Percentiles rank a stretch among this genome's conserved stretches.
phyloP scores from a whole-genome alignment of 169 alveolate genomes.

The Fabrea salina region DNA sequence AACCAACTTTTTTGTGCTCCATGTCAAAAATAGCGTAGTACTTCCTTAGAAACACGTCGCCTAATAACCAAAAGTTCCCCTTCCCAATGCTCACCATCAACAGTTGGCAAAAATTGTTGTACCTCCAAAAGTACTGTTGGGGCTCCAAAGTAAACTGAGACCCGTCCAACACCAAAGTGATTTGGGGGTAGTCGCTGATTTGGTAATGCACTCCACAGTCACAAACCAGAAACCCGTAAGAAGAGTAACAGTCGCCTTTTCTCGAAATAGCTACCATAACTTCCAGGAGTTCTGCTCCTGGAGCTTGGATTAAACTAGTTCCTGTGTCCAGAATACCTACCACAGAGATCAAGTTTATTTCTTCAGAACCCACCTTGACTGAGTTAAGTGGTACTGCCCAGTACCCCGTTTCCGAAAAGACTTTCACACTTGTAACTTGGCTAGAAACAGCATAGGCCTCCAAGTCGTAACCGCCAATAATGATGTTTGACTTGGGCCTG shows the following conservation, averaged over 20 bases:
- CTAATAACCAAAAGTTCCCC: slow-evolving; percentile 10
- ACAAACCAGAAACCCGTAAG: not conserved
- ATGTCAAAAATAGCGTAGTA: slow-evolving; percentile 29
- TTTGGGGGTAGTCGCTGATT: not conserved
- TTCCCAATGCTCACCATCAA: not conserved
- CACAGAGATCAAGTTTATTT: not conserved
- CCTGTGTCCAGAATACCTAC: slow-evolving; percentile 3
- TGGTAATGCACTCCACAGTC: not conserved
- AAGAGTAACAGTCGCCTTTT: not conserved
- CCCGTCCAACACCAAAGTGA: not conserved
- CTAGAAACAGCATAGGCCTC: not conserved
- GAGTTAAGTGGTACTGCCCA: not conserved
- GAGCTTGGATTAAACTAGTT: not conserved
- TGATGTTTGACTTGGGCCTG: not conserved
- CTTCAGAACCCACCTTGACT: not conserved
- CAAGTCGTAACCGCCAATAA: slow-evolving; percentile 18
- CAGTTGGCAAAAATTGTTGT: not conserved
- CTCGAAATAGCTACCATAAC: not conserved
- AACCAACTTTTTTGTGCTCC: slow-evolving; percentile 6
- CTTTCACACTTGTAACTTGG: not conserved
- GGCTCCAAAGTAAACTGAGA: not conserved
- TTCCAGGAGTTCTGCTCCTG: not conserved
- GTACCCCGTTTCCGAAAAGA: not conserved
- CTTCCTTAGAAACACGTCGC: slow-evolving; percentile 25
- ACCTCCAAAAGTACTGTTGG: not conserved